A percentile compares a stretch with the other conserved stretches of the same genome.
phyloP scores from a whole-genome alignment of 768 basidiomycete genomes.

The Pleurotus eryngii region DNA sequence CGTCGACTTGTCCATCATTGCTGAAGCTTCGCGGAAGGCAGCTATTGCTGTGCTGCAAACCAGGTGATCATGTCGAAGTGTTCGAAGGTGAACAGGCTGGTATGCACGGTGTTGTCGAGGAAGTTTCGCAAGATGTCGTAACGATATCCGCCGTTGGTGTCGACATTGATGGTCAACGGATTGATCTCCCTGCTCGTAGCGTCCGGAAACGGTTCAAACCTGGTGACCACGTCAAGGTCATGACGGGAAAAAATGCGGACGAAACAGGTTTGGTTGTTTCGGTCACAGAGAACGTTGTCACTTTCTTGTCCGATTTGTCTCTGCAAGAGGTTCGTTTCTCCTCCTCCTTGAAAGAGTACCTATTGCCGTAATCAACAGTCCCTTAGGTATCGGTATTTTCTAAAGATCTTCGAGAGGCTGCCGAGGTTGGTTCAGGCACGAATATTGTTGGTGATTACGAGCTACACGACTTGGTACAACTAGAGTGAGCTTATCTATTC shows the following conservation, averaged over 20 bases:
- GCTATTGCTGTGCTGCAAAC: slow-evolving; percentile 94
- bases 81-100: slow-evolving; percentile 97
- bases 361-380: slow-evolving; percentile 8
- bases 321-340: slow-evolving; percentile 75
- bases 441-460: slow-evolving; percentile 93
- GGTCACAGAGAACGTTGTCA: slow-evolving; percentile 86
- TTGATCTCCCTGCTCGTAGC: slow-evolving; percentile 82
- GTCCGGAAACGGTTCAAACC: slow-evolving; percentile 95
- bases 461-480: slow-evolving; percentile 92
- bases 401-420: slow-evolving; percentile 94
- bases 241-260: slow-evolving; percentile 90
- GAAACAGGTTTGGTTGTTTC: slow-evolving; percentile 96
- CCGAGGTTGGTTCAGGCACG: slow-evolving; percentile 91
- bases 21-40: slow-evolving; percentile 86
- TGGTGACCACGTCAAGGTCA: slow-evolving; percentile 98
- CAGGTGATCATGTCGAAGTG: slow-evolving; percentile 96
- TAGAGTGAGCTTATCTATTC: slow-evolving; percentile 65
- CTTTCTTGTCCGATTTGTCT: slow-evolving; percentile 96
- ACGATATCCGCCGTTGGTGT: slow-evolving; percentile 75
- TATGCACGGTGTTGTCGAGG: slow-evolving; percentile 87
- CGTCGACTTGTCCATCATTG: slow-evolving; percentile 89
- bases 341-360: neutral
- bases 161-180: slow-evolving; percentile 83
- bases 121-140: slow-evolving; percentile 84
- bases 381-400: slow-evolving; percentile 91